Conservation (phyloP, 352 stramenopile species). For the Phytopythium oedochilum region DNA sequence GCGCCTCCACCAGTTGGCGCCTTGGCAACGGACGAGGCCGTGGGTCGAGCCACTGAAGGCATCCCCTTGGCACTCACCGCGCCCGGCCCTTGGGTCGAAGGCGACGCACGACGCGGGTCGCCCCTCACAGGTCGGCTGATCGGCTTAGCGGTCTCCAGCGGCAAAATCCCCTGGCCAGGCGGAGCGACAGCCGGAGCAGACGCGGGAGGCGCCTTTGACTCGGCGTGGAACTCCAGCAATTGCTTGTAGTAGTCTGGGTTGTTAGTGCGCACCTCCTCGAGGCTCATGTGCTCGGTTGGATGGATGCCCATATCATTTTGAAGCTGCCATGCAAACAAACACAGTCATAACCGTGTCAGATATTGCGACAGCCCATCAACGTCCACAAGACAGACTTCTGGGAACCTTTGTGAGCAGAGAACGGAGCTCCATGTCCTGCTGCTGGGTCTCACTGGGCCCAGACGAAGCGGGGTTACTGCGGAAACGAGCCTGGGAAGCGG, state of each 20-base stretch:
- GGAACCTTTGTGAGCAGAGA: slow-evolving; percentile 58
- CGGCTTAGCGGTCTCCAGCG: slow-evolving; percentile 5
- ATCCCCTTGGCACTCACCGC: neutral
- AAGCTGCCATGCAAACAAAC: slow-evolving; percentile 19
- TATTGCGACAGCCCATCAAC: neutral
- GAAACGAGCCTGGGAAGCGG: slow-evolving; percentile 4
- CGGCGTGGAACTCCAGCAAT: slow-evolving; percentile 61
- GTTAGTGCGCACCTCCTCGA: slow-evolving; percentile 84
- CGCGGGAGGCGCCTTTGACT: slow-evolving; percentile 21
- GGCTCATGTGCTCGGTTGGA: slow-evolving; percentile 78
- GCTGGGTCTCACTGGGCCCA: slow-evolving; percentile 15
- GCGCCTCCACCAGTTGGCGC: neutral
- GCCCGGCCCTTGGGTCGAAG: neutral
- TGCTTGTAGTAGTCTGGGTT: slow-evolving; percentile 84
- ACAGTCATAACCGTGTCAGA: neutral
- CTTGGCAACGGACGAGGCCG: neutral
- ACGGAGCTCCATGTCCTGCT: slow-evolving; percentile 77
- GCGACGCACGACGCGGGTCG: neutral
- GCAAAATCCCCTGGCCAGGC: slow-evolving; percentile 7
- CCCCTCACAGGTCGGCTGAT: slow-evolving; percentile 4
- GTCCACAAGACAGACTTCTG: neutral
- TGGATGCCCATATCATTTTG: slow-evolving; percentile 88
- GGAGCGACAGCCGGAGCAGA: neutral
- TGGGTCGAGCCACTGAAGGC: neutral
- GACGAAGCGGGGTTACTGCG: neutral